Conservation (phyloP, 495 filamentous ascomycete genomes). For the Tricharina praecox region DNA sequence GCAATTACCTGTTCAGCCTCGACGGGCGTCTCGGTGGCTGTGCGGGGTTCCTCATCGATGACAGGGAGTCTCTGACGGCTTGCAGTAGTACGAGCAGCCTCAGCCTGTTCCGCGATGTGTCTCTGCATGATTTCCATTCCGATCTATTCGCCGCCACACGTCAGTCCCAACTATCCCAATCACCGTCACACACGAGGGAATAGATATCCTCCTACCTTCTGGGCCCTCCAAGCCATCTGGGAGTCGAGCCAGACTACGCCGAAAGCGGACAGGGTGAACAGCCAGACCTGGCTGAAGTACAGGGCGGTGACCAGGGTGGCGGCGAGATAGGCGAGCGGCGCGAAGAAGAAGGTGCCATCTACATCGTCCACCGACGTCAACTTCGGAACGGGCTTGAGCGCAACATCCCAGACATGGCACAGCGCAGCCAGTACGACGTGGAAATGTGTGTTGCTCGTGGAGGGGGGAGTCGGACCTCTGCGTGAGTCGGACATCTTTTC, state of each 20-base stretch:
- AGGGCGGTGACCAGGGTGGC: not conserved
- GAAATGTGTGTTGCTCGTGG: too few relatives aligned
- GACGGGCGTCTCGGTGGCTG: not conserved
- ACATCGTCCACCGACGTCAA: not conserved
- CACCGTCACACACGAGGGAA: too few relatives aligned
- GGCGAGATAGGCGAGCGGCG: conserved; percentile 3
- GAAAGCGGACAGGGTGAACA: conserved; percentile 5
- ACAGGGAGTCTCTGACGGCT: too few relatives aligned
- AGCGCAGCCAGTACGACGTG: not conserved
- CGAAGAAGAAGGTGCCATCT: conserved; percentile 1
- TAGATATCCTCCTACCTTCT: conserved; percentile 2
- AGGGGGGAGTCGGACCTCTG: conserved; percentile 1
- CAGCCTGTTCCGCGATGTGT: conserved; percentile 1
- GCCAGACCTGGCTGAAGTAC: conserved; percentile 3
- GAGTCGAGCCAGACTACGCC: conserved; percentile 6
- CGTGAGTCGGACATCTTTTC: not conserved
- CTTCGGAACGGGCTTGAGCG: conserved; percentile 1
- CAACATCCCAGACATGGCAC: not conserved
- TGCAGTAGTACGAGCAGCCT: not conserved
- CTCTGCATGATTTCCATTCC: not conserved
- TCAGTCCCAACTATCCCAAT: too few relatives aligned
- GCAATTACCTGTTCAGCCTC: conserved; percentile 1
- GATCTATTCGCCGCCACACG: too few relatives aligned
- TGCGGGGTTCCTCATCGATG: too few relatives aligned
- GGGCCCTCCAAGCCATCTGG: conserved; percentile 5